Evolutionary conservation across 768 basidiomycete species (phyloP).

Genomic region (Neoboletus subvelutipes): DNA sequence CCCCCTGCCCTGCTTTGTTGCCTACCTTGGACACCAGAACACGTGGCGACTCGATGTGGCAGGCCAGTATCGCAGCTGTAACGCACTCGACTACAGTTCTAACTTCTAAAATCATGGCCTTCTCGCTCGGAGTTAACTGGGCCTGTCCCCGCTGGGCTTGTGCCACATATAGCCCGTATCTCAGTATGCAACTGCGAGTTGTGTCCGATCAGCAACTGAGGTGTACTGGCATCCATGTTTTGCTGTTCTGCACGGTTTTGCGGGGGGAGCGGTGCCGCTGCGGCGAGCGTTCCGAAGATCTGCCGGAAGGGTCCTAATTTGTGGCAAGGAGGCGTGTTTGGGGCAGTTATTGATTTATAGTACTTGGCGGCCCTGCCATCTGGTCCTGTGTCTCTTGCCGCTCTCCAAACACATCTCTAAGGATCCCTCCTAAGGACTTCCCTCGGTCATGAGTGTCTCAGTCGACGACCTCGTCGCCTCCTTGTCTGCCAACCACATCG

Average conservation of each 20-base stretch:
- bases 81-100: background rate
- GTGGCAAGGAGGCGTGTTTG: slow-evolving; percentile 23
- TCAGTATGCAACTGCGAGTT: background rate
- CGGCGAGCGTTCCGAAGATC: background rate
- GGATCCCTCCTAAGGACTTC: background rate
- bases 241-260: background rate
- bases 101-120: too few relatives aligned
- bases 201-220: slow-evolving; percentile 11
- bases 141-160: background rate
- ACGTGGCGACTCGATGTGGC: background rate
- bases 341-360: slow-evolving; percentile 19
- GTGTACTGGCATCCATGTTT: background rate
- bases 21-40: background rate
- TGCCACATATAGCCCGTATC: background rate
- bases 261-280: slow-evolving; percentile 1
- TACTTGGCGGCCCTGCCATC: slow-evolving; percentile 9
- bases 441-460: slow-evolving; percentile 42
- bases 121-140: background rate
- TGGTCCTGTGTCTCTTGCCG: slow-evolving; percentile 11
- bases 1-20: slow-evolving; percentile 4
- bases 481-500: slow-evolving; percentile 46
- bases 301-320: slow-evolving; percentile 14
- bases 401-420: background rate
- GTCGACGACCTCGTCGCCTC: slow-evolving; percentile 54
- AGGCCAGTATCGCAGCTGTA: background rate